These are phyloP conservation scores for Neurospora africana DNA, from an alignment of 495 filamentous ascomycete genomes.

Conservation along the genomic window DNA sequence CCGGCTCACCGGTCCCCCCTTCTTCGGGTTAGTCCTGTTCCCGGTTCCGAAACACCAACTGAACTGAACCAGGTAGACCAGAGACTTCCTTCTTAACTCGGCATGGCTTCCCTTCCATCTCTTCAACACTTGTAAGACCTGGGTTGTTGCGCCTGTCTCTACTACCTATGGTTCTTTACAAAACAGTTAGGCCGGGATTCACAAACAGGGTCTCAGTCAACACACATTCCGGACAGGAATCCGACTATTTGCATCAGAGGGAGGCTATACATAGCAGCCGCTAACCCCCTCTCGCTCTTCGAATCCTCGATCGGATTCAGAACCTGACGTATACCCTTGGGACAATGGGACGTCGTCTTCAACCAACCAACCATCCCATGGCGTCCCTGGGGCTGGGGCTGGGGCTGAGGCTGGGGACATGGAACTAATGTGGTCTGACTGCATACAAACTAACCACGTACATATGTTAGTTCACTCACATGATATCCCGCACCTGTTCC, in stretches of 20 bases:
- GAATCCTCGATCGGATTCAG: neutral
- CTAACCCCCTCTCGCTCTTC: neutral
- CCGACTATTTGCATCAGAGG: neutral
- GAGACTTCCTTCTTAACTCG: neutral
- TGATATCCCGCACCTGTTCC: neutral
- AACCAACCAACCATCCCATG: neutral
- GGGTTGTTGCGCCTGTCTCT: no score
- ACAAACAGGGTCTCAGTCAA: neutral
- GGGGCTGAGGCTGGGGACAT: neutral
- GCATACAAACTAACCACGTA: neutral
- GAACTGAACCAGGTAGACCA: neutral
- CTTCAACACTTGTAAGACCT: neutral
- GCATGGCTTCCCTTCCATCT: neutral
- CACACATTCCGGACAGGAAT: neutral
- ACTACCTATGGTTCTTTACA: neutral
- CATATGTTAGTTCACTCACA: neutral
- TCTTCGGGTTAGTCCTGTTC: neutral
- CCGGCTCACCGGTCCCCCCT: neutral
- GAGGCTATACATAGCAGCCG: neutral
- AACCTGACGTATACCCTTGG: neutral
- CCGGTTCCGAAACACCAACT: neutral
- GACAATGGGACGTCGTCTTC: neutral
- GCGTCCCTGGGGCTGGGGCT: neutral
- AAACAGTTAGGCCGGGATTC: neutral
- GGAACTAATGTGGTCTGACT: neutral